A percentile compares a stretch with the other conserved stretches of the same genome.
Evolutionary conservation across 2,329 filamentous ascomycete genomes (phyloP).

Genomic region (Volutella citrinella): DNA sequence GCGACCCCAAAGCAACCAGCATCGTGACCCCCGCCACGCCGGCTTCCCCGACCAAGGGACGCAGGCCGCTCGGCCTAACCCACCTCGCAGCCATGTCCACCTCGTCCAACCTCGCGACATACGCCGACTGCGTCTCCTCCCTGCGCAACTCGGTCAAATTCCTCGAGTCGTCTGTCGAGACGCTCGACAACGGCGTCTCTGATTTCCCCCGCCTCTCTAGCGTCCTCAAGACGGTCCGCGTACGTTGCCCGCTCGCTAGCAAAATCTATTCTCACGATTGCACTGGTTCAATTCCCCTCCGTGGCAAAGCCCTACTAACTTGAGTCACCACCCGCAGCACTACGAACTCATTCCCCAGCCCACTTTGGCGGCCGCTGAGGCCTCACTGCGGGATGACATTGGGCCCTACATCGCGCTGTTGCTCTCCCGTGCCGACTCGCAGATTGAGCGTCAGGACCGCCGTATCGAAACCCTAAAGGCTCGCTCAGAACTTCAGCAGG

Average conservation of each 20-base stretch:
- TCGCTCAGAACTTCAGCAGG: constrained; percentile 79
- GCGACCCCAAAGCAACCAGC: too few relatives aligned
- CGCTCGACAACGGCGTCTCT: constrained; percentile 52
- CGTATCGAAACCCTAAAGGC: constrained; percentile 82
- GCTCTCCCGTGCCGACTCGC: constrained; percentile 75
- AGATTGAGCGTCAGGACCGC: constrained; percentile 78
- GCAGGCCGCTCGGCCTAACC: too few relatives aligned
- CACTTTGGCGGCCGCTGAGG: constrained; percentile 76
- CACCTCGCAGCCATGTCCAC: constrained; percentile 23
- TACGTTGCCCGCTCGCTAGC: constrained; percentile 30
- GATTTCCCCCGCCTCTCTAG: constrained; percentile 56
- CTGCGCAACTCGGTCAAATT: constrained; percentile 58
- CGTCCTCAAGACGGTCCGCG: constrained; percentile 57
- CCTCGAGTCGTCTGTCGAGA: constrained; percentile 58
- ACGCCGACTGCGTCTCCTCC: constrained; percentile 58
- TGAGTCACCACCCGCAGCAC: constrained; percentile 53
- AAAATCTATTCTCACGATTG: neutral
- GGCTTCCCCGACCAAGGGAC: too few relatives aligned
- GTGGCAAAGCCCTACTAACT: constrained; percentile 1
- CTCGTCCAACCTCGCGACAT: constrained; percentile 33
- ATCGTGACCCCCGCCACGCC: too few relatives aligned
- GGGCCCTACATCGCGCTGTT: constrained; percentile 80
- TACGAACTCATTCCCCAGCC: constrained; percentile 90
- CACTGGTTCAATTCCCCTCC: too few relatives aligned
- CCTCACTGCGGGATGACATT: constrained; percentile 82